Percentiles rank a stretch among this genome's conserved stretches.
Evolutionary conservation across 2,329 filamentous ascomycete species (phyloP).

Genomic region (Pestalotiopsis sp.): DNA sequence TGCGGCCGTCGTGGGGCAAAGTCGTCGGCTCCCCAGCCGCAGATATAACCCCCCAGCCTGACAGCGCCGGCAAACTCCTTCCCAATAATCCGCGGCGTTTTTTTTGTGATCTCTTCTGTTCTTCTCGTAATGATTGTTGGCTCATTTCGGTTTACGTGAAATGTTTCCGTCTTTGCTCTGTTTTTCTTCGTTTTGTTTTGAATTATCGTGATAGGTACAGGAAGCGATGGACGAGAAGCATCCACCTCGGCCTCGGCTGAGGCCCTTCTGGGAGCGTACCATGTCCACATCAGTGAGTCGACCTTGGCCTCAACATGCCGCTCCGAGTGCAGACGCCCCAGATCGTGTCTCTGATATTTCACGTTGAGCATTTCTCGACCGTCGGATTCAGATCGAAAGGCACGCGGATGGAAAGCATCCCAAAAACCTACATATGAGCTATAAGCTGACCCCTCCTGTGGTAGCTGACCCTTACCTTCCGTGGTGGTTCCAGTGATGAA

Average conservation of each 20-base stretch:
- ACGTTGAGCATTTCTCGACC: background rate
- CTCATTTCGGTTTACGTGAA: background rate
- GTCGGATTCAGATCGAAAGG: background rate
- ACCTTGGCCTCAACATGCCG: background rate
- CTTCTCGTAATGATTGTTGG: too few relatives aligned
- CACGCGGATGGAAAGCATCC: background rate
- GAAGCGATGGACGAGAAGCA: background rate
- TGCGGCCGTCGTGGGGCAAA: background rate
- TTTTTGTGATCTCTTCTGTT: background rate
- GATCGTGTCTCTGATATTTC: background rate
- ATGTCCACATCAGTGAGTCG: constrained; percentile 5
- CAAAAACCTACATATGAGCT: background rate
- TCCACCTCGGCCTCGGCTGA: background rate
- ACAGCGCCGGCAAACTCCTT: background rate
- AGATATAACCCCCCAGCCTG: constrained; percentile 7
- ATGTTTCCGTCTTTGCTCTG: background rate
- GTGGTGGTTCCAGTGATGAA: background rate
- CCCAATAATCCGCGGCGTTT: background rate
- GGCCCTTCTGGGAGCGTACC: constrained; percentile 6
- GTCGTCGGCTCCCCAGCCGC: constrained; percentile 5
- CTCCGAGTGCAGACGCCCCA: background rate
- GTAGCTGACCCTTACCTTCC: background rate
- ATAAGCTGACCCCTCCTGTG: background rate
- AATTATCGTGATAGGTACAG: background rate
- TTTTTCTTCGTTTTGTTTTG: background rate